These are phyloP conservation scores for Combretum micranthum DNA, from an alignment of 345 rosid genomes.

Conservation along the genomic window DNA sequence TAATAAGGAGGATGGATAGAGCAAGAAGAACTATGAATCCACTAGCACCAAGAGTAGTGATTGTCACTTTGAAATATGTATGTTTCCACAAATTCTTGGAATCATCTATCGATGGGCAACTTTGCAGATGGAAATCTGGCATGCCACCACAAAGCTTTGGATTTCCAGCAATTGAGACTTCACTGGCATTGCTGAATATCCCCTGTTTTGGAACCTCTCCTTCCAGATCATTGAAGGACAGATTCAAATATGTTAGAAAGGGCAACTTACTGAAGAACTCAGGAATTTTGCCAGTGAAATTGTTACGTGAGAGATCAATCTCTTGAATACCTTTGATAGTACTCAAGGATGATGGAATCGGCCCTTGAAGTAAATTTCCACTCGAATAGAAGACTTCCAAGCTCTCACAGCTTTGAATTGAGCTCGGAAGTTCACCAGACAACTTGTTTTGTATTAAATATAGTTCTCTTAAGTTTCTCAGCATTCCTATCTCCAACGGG, in stretches of 20 bases:
- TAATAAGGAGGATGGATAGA: neutral
- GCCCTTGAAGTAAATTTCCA: conserved; percentile 14
- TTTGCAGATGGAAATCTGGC: conserved; percentile 5
- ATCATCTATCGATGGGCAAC: conserved; percentile 3
- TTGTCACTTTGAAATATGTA: conserved; percentile 9
- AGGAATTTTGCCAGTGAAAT: conserved; percentile 20
- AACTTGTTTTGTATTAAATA: conserved; percentile 17
- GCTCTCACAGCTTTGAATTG: conserved; percentile 10
- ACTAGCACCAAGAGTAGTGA: neutral
- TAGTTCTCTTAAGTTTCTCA: conserved; percentile 2
- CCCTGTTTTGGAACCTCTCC: conserved; percentile 16
- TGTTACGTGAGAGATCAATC: conserved; percentile 25
- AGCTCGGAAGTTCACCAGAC: conserved; percentile 24
- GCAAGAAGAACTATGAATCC: conserved; percentile 1
- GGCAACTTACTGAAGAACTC: conserved; percentile 9
- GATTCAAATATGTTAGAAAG: conserved; percentile 10
- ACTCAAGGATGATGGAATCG: conserved; percentile 11
- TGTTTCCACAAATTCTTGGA: conserved; percentile 12
- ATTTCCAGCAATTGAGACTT: conserved; percentile 16
- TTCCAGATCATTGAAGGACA: conserved; percentile 20
- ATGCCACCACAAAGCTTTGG: conserved; percentile 18
- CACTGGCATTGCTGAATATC: conserved; percentile 12
- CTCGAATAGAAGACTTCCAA: conserved; percentile 12
- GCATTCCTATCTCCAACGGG: conserved; percentile 13
- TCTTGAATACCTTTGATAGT: conserved; percentile 13